phyloP scores from a whole-genome alignment of 306 rosid genomes.

The Prinsepia uniflora region DNA sequence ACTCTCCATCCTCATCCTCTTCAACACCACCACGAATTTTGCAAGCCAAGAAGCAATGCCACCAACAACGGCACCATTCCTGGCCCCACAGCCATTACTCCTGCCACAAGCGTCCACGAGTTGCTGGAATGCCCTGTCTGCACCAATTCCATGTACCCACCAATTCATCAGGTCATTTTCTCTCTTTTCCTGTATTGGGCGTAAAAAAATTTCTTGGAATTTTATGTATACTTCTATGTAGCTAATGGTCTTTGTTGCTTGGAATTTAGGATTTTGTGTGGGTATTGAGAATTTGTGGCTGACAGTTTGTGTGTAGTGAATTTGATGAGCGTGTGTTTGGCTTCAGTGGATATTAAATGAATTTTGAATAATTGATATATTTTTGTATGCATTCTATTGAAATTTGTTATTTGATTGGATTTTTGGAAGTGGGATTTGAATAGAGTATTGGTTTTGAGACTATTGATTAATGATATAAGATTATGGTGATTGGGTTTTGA shows the following conservation, averaged over 20 bases:
- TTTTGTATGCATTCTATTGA: not conserved
- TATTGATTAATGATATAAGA: not conserved
- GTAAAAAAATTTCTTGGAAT: not conserved
- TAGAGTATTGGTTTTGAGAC: not conserved
- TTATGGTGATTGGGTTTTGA: not conserved
- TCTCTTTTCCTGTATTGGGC: constrained; percentile 14
- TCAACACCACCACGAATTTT: constrained; percentile 63
- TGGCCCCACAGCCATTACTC: constrained; percentile 56
- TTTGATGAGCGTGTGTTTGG: too few species aligned
- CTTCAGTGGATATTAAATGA: not conserved
- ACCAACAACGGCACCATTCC: constrained; percentile 31
- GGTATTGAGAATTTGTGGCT: not conserved
- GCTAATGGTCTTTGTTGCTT: too few species aligned
- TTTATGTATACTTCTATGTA: too few species aligned
- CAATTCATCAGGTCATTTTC: constrained; percentile 76
- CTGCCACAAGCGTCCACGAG: constrained; percentile 94
- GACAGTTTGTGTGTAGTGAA: constrained; percentile 4
- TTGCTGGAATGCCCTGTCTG: constrained; percentile 94
- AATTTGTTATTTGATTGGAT: not conserved
- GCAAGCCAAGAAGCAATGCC: constrained; percentile 64
- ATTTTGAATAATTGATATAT: not conserved
- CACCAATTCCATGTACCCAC: constrained; percentile 97
- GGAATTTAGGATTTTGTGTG: not conserved
- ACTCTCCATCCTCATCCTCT: constrained; percentile 47
- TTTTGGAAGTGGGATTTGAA: constrained; percentile 1